Evolutionary conservation across 768 basidiomycete genomes (phyloP), one percentile per base, ranked within the genome.

Genomic region (Hericium alpestre): DNA sequence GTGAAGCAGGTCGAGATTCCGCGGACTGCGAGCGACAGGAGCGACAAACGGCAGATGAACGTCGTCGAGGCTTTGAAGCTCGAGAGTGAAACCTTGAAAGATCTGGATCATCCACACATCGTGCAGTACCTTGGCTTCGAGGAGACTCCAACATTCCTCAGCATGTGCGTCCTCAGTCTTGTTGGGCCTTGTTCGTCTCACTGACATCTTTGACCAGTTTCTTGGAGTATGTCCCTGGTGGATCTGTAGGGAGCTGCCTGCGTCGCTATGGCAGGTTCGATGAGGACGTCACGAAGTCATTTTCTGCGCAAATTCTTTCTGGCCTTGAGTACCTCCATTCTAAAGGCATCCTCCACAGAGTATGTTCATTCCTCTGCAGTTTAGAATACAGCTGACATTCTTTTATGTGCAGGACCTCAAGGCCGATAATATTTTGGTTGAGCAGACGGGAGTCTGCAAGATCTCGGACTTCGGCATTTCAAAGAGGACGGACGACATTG

Each of bases 1-100:
- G 96, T 99, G 61, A 99, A 99, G 72, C 96, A 98, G 71, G 96
- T 99, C 50, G 96, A 98, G 69, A 81, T 94, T 57, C 95, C 96
- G 1, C 82, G 83, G 53, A 94, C 93, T 8, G 83, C 84, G 16
- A 92, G 89, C 65, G 96, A 99, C 72, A 90, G 87, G 70, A 87
- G 83, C 61, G 93, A 98, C 70, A 78, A 81, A 16, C 81, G 93
- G 37, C 93, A 95, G 64, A 74, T 80, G 55, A 82, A 81, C 27
- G 85, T 94, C 60, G 90, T 99, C 58, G 87, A 93, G 64, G 93
- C 94, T 1, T 73, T 98, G 60, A 93, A 95, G 70, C 77, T 90
- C 65, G 96, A 98, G 75, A 96, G 93, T 66, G 93, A 96, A 72
- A 92, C 93, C 3, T 75, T 98, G 64, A 93, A 94, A 71, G 94